A percentile compares a stretch with the other conserved stretches of the same genome.
These are phyloP conservation scores for Fusarium aywerte DNA, from an alignment of 2,329 filamentous ascomycete species.

Conservation along the genomic window DNA sequence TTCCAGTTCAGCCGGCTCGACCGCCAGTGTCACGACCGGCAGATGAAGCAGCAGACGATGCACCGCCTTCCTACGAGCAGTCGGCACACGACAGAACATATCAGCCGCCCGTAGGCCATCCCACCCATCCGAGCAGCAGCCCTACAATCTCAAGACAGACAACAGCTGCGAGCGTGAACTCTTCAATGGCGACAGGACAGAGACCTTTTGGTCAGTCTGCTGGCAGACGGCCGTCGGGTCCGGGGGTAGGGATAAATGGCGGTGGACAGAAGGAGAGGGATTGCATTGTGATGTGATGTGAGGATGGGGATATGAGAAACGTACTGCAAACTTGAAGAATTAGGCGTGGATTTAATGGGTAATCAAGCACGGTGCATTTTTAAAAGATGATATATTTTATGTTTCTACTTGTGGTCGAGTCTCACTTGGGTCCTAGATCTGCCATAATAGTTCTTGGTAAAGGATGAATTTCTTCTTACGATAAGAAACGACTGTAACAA, in stretches of 20 bases:
- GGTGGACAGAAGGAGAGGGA: constrained; percentile 33
- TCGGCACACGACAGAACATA: constrained; percentile 64
- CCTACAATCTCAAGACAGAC: constrained; percentile 38
- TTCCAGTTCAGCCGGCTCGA: constrained; percentile 53
- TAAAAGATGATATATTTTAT: constrained; percentile 6
- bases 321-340: not conserved
- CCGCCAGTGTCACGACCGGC: constrained; percentile 52
- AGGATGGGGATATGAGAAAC: constrained; percentile 7
- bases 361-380: constrained; percentile 6
- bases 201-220: constrained; percentile 34
- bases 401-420: not conserved
- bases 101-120: constrained; percentile 63
- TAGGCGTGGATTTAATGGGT: constrained; percentile 4
- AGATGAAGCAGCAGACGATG: constrained; percentile 59
- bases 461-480: too few species aligned
- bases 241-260: constrained; percentile 27
- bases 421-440: not conserved
- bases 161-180: constrained; percentile 31
- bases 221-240: constrained; percentile 40
- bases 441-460: too few species aligned
- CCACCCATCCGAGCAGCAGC: constrained; percentile 58
- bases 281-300: constrained; percentile 30
- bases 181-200: constrained; percentile 27
- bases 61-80: constrained; percentile 68
- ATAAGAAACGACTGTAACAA: too few species aligned